Percentiles rank a stretch among this genome's conserved stretches.
Evolutionary conservation across 345 rosid species (phyloP).

Genomic region (Cardamine chenopodiifolia): DNA sequence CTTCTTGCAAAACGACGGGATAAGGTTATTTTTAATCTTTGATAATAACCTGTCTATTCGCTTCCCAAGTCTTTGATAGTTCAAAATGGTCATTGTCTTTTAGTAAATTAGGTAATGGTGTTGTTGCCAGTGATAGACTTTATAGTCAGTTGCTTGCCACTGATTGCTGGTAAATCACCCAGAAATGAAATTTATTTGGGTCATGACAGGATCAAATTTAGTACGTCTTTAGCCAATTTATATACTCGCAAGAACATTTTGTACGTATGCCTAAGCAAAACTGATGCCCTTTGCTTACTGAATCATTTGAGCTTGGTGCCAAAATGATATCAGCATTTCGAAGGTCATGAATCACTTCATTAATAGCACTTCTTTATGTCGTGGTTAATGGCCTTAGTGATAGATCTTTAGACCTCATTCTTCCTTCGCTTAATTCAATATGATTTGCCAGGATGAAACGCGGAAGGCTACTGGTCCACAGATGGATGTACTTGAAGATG

Average conservation of each 20-base stretch:
- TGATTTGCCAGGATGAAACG: conserved; percentile 66
- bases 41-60: neutral
- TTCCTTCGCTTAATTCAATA: conserved; percentile 1
- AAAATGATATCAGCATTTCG: neutral
- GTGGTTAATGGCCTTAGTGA: neutral
- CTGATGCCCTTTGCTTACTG: conserved; percentile 1
- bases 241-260: neutral
- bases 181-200: neutral
- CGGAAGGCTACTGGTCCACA: conserved; percentile 82
- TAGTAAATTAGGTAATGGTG: neutral
- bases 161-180: neutral
- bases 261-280: neutral
- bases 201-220: neutral
- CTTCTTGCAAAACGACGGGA: conserved; percentile 72
- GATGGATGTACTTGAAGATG: conserved; percentile 84
- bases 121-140: neutral
- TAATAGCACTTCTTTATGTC: neutral
- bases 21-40: conserved; percentile 55
- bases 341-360: neutral
- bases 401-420: neutral
- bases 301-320: neutral
- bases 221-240: neutral
- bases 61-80: conserved; percentile 5
- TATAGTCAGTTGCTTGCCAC: neutral
- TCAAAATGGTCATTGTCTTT: conserved; percentile 3